Evolutionary conservation across 2,329 filamentous ascomycete genomes (phyloP).

Genomic region (Diaporthe vaccinii): DNA sequence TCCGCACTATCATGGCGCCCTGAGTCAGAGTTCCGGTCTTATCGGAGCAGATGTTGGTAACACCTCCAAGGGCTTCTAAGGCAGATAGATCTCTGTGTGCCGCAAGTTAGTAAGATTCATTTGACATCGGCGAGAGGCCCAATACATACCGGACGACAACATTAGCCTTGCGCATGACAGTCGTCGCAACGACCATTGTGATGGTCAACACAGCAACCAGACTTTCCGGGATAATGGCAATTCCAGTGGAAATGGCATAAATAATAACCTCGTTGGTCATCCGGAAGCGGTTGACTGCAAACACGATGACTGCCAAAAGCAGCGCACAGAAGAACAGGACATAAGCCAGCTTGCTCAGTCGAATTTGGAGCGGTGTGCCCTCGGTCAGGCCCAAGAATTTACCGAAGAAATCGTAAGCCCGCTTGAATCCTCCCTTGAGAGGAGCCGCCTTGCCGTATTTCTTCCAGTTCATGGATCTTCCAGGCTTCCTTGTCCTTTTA

Average conservation of each 20-base stretch:
- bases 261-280: conserved; percentile 70
- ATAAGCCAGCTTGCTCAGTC: conserved; percentile 87
- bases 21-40: conserved; percentile 80
- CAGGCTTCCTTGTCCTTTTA: conserved; percentile 63
- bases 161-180: conserved; percentile 73
- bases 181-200: conserved; percentile 77
- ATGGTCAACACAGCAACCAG: conserved; percentile 79
- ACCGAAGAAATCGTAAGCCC: conserved; percentile 53
- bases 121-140: background rate
- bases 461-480: conserved; percentile 57
- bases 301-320: conserved; percentile 72
- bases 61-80: conserved; percentile 77
- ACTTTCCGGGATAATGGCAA: conserved; percentile 75
- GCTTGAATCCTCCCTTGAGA: conserved; percentile 55
- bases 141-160: conserved; percentile 71
- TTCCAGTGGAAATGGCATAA: conserved; percentile 72
- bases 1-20: conserved; percentile 78
- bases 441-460: conserved; percentile 57
- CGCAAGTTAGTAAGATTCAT: conserved; percentile 26
- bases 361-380: conserved; percentile 87
- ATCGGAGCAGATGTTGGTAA: conserved; percentile 81
- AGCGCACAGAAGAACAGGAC: conserved; percentile 81
- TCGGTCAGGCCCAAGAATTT: conserved; percentile 71
- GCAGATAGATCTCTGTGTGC: conserved; percentile 68
- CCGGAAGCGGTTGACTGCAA: conserved; percentile 68